A percentile compares a stretch with the other conserved stretches of the same genome.
Conservation (phyloP, 1,284 basidiomycete species). For the Heterobasidion occidentale region DNA sequence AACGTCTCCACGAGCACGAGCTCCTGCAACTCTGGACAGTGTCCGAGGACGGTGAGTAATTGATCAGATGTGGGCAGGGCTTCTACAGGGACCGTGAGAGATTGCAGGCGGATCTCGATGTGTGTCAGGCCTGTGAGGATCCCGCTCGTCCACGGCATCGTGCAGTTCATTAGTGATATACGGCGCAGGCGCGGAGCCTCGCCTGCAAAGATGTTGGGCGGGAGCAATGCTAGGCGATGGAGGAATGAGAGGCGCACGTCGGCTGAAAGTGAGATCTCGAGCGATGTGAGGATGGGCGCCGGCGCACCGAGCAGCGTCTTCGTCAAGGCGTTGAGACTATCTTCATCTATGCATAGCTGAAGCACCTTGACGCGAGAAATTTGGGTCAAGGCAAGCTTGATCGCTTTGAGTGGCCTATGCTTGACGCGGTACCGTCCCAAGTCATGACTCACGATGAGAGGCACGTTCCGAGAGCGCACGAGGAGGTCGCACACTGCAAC, state of each 20-base stretch:
- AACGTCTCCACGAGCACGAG: constrained; percentile 3
- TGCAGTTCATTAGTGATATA: constrained; percentile 1
- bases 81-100: neutral
- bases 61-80: neutral
- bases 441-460: neutral
- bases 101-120: neutral
- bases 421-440: neutral
- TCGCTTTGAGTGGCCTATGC: neutral
- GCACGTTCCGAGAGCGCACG: neutral
- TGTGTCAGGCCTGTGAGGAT: constrained; percentile 1
- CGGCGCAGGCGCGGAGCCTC: neutral
- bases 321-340: neutral
- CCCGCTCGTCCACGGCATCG: neutral
- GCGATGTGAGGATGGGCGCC: neutral
- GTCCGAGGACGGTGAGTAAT: constrained; percentile 4
- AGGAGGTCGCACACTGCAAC: constrained; percentile 3
- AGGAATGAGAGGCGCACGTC: neutral
- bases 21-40: neutral
- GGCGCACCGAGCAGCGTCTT: neutral
- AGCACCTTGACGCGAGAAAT: neutral
- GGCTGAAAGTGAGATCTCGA: neutral
- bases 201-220: neutral
- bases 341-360: neutral
- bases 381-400: neutral
- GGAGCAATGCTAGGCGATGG: neutral